Percentiles rank a stretch among this genome's conserved stretches.
These are phyloP conservation scores for Byssothecium circinans DNA, from an alignment of 2,329 filamentous ascomycete genomes.

Conservation along the genomic window DNA sequence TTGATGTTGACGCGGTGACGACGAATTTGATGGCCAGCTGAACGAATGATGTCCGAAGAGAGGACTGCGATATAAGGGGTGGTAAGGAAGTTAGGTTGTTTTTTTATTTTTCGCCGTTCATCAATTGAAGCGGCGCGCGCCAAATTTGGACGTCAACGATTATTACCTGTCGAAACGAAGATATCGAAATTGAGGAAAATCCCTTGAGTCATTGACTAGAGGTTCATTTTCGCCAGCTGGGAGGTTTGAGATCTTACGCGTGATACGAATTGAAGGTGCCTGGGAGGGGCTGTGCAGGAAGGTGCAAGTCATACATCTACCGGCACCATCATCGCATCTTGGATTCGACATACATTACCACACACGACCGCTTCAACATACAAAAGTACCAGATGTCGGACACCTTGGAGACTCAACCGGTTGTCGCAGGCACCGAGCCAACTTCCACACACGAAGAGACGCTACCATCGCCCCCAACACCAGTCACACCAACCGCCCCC, in stretches of 20 bases:
- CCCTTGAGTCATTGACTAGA: not conserved
- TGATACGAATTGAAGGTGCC: slow-evolving; percentile 4
- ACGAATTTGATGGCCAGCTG: not conserved
- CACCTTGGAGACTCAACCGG: not conserved
- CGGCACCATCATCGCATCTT: not conserved
- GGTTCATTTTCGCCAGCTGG: not conserved
- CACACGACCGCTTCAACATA: not conserved
- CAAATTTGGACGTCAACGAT: no score
- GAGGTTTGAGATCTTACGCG: not conserved
- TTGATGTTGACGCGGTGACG: not conserved
- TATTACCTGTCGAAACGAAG: no score
- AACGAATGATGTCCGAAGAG: not conserved
- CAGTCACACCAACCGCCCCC: not conserved
- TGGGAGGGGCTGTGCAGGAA: slow-evolving; percentile 8
- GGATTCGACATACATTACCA: not conserved
- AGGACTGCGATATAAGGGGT: not conserved
- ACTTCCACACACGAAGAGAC: not conserved
- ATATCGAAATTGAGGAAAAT: not conserved
- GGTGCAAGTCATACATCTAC: slow-evolving; percentile 1
- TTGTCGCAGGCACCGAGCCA: not conserved
- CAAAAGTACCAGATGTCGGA: not conserved
- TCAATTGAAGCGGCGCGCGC: no score
- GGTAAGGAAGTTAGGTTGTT: not conserved
- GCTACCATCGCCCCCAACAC: not conserved
- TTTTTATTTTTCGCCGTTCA: no score